Conservation (phyloP, 495 filamentous ascomycete species). For the Daldinia childiae region DNA sequence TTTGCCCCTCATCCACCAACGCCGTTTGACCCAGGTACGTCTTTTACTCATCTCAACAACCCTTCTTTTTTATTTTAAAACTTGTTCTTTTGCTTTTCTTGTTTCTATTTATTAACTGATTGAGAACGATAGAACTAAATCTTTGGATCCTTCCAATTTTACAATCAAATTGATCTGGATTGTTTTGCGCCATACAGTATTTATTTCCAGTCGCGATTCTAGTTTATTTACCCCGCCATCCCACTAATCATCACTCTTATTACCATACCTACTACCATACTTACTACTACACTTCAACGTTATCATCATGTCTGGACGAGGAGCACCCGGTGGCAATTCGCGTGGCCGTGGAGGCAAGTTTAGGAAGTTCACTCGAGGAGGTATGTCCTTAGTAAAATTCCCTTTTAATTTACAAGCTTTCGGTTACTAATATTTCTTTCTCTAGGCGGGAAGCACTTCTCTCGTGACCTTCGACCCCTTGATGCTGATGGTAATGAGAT, state of each 20-base stretch:
- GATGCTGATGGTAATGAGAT: conserved; percentile 83
- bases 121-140: no score
- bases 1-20: conserved; percentile 31
- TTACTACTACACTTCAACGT: neutral
- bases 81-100: neutral
- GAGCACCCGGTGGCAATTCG: conserved; percentile 58
- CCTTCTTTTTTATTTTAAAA: conserved; percentile 13
- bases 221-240: conserved; percentile 29
- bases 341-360: conserved; percentile 91
- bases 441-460: conserved; percentile 92
- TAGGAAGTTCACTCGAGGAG: conserved; percentile 90
- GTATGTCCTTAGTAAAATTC: conserved; percentile 58
- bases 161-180: neutral
- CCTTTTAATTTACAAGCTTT: neutral
- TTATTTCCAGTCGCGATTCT: conserved; percentile 1
- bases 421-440: conserved; percentile 9
- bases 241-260: conserved; percentile 19
- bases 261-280: no score
- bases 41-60: conserved; percentile 6
- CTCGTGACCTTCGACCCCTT: conserved; percentile 83
- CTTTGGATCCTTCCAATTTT: neutral
- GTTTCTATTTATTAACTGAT: neutral
- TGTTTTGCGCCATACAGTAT: neutral
- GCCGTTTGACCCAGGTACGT: conserved; percentile 19
- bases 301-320: conserved; percentile 69